Evolutionary conservation across 2,329 filamentous ascomycete species (phyloP).

Genomic region (Pseudogymnoascus sp.): DNA sequence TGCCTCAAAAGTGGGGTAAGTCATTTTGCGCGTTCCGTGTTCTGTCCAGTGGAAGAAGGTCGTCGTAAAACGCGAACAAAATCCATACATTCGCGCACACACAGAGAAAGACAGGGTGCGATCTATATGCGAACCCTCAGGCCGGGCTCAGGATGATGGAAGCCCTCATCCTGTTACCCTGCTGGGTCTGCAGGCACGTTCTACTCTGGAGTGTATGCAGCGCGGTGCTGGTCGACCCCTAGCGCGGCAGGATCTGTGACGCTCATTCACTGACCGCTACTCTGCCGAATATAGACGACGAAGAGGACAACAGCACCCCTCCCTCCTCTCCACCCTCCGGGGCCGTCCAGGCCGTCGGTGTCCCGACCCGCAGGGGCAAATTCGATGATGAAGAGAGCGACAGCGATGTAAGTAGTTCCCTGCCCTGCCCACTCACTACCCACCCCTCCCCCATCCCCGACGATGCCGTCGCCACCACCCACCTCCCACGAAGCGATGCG

Average conservation of each 20-base stretch:
- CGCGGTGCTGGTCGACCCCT: background rate
- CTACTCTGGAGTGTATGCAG: background rate
- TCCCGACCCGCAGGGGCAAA: constrained; percentile 44
- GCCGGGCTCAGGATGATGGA: background rate
- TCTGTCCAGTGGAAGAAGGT: background rate
- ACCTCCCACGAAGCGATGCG: background rate
- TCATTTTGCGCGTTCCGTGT: constrained; percentile 22
- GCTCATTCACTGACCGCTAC: constrained; percentile 26
- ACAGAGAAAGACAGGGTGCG: background rate
- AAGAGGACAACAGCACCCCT: constrained; percentile 47
- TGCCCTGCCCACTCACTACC: background rate
- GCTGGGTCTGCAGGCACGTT: constrained; percentile 3
- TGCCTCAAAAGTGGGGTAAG: constrained; percentile 33
- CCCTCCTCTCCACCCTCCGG: constrained; percentile 29
- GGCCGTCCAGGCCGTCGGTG: constrained; percentile 16
- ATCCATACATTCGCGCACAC: background rate
- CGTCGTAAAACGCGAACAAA: background rate
- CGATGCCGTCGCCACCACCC: constrained; percentile 1
- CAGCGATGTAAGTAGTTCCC: constrained; percentile 58
- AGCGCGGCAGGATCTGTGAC: constrained; percentile 1
- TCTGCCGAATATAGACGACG: constrained; percentile 30
- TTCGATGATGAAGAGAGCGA: constrained; percentile 90
- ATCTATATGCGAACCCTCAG: background rate
- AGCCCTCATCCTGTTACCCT: constrained; percentile 3
- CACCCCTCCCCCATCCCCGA: background rate